Conservation (phyloP, 129 eudicot species). For the Flaveria robusta region DNA sequence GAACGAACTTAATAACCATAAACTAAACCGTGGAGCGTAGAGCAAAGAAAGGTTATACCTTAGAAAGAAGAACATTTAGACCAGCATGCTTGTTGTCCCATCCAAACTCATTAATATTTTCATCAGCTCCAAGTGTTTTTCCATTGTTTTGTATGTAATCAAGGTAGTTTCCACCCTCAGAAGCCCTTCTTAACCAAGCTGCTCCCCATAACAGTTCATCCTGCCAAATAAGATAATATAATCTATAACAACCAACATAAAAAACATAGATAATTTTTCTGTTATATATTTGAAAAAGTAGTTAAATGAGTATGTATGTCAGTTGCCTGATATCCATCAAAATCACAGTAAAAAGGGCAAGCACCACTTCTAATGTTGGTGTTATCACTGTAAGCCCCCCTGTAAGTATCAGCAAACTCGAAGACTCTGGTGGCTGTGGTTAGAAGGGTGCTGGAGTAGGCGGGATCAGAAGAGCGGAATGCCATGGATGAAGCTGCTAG, state of each 20-base stretch:
- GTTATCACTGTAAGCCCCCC: slow-evolving; percentile 95
- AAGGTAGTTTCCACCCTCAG: slow-evolving; percentile 64
- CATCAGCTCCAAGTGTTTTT: slow-evolving; percentile 87
- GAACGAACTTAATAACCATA: too few species aligned
- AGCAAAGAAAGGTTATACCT: slow-evolving; percentile 47
- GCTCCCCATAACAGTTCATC: slow-evolving; percentile 99
- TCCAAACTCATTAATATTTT: slow-evolving; percentile 85
- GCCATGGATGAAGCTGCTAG: slow-evolving; percentile 93
- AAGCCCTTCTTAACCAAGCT: slow-evolving; percentile 91
- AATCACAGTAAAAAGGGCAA: slow-evolving; percentile 95
- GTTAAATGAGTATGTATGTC: background rate
- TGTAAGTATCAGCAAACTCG: slow-evolving; percentile 65
- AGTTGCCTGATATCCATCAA: slow-evolving; percentile 91
- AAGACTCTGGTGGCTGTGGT: slow-evolving; percentile 68
- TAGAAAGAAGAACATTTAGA: slow-evolving; percentile 86
- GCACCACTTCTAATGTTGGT: slow-evolving; percentile 61
- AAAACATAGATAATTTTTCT: background rate
- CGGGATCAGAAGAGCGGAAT: slow-evolving; percentile 74
- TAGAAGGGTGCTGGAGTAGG: slow-evolving; percentile 68
- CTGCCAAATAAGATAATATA: slow-evolving; percentile 34
- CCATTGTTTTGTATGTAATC: slow-evolving; percentile 77
- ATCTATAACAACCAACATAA: background rate
- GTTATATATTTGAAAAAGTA: background rate
- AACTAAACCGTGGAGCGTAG: background rate
- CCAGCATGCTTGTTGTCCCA: slow-evolving; percentile 99